Base-by-base conservation (phyloP, 2,329 filamentous ascomycete genomes). In the Chrysosporium keratinophilum region DNA sequence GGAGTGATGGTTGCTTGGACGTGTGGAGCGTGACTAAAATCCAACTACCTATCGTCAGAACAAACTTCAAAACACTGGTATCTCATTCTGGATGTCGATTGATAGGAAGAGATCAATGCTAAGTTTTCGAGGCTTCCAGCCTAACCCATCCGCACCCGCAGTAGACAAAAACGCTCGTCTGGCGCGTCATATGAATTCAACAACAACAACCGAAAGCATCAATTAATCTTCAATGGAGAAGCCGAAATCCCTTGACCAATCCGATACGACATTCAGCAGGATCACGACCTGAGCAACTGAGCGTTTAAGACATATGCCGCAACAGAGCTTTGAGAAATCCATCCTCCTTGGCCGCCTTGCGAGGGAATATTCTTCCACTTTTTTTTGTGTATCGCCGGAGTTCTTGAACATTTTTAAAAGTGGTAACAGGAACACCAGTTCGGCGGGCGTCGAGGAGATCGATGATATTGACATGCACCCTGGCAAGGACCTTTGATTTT, bases 291-390 rank as follows among this genome's bases (percentile, higher is more conserved):
- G 37, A 40, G 17, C 37, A 40, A n/a, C 37, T n/a, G 37, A 17
- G 14, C 3, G 37, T 40, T 40, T 17, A 40, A 17, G 10, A 40
- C 10, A 47, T 47, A 6, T 28, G 19, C 33, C 46, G 46, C 12
- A 49, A 19, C 28, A 49, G 19, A 15, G 46, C 46, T 19, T 49
- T 49, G 46, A 49, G 46, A 12, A 49, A 37, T 35, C 46, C 46
- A 3, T 49, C 46, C 46, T 49, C 28, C 46, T 34, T 49, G 34
- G 33, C 46, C 9, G 31, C 46, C 19, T 14, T 33, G n/a, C 35
- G n/a, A 23, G 46, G 46, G 28, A 37, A 49, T 49, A 49, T 49
- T 49, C 34, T 49, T 4, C 31, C 28, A 11, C 15, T 35, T 17
- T 14, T 15, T 14, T 12, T 1, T 35, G 33, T 49, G 19, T 49